A percentile compares a stretch with the other conserved stretches of the same genome.
These are phyloP conservation scores for Saturnispora silvae DNA, from an alignment of 805 yeast species.

Conservation along the genomic window DNA sequence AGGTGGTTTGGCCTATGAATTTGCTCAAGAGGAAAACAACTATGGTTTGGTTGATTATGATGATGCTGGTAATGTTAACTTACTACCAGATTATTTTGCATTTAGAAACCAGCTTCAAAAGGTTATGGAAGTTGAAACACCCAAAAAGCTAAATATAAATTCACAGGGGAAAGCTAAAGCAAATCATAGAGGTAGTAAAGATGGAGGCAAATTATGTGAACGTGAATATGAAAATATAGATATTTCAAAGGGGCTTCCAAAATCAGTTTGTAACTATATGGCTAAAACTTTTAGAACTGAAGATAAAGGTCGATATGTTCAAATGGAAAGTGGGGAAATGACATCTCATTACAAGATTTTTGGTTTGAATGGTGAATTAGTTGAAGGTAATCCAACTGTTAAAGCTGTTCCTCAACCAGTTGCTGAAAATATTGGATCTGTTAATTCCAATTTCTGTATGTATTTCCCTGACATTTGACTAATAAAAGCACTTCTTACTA, in stretches of 20 bases:
- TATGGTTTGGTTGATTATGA: constrained; percentile 71
- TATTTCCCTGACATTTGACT: not conserved
- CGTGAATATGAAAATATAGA: constrained; percentile 34
- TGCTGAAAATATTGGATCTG: constrained; percentile 1
- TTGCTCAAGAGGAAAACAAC: constrained; percentile 64
- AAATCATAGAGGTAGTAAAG: constrained; percentile 1
- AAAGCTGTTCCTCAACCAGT: constrained; percentile 20
- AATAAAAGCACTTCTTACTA: not conserved
- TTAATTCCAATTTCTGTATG: constrained; percentile 1
- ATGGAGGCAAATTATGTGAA: constrained; percentile 24
- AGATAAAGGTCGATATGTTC: constrained; percentile 39
- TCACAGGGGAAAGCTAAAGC: constrained; percentile 11
- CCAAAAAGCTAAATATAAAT: constrained; percentile 16
- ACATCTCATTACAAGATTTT: constrained; percentile 30
- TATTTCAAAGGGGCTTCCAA: constrained; percentile 37
- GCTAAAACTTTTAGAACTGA: constrained; percentile 6
- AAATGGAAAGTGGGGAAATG: constrained; percentile 34
- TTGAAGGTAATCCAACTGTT: constrained; percentile 18
- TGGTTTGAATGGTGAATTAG: constrained; percentile 32
- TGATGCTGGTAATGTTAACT: constrained; percentile 32
- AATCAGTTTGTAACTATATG: constrained; percentile 17
- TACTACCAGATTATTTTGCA: constrained; percentile 34
- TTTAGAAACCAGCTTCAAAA: constrained; percentile 35
- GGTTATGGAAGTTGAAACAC: constrained; percentile 20
- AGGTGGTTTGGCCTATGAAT: constrained; percentile 92